Base-by-base conservation (phyloP, 2,329 filamentous ascomycete genomes). In the Chaetomium sp. region DNA sequence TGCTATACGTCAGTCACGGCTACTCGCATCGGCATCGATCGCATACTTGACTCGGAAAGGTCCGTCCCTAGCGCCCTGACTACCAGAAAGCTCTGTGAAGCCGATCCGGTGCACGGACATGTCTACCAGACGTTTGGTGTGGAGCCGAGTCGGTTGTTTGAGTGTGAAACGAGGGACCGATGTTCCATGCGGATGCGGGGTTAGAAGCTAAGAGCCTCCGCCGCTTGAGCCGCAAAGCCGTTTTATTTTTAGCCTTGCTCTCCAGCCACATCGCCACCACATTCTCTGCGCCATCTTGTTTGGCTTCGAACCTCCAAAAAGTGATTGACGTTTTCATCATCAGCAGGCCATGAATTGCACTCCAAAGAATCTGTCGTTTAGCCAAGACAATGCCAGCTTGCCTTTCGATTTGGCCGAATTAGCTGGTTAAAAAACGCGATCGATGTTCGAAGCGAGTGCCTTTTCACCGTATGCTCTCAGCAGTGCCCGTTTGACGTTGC, bases 1-100 rank as follows among this genome's bases (percentile, higher is more conserved):
- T 72, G 35, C 37, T 52, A 8, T 14, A 9, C n/a, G 38, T 55
- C 14, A 55, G 44, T 43, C 47, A 51, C 36, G 4, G n/a, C 46
- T 19, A 50, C 35, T 27, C 34, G 9, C 45, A 32, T n/a, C n/a
- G 27, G 50, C 27, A 34, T 45, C 45, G 34, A 56, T 44, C 11
- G 33, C 54, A 41, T 56, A 59, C 54, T 59, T 59, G 36, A 53
- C 45, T 37, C 46, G 44, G 46, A 54, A 56, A 37, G 52, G 49
- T 4, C 48, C 51, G 37, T 49, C 36, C 50, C 36, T 42, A 37
- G 36, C 14, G 43, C 36, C 38, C 6, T 47, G 19, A 34, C 37
- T 40, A 27, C 46, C 51, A 33, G 44, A 48, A 36, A 59, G 53
- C 19, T 49, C 38, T 34, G 51, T 59, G 40, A 59, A 56, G 46